phyloP scores from a whole-genome alignment of 2,329 filamentous ascomycete species.

The Phialophora expanda region DNA sequence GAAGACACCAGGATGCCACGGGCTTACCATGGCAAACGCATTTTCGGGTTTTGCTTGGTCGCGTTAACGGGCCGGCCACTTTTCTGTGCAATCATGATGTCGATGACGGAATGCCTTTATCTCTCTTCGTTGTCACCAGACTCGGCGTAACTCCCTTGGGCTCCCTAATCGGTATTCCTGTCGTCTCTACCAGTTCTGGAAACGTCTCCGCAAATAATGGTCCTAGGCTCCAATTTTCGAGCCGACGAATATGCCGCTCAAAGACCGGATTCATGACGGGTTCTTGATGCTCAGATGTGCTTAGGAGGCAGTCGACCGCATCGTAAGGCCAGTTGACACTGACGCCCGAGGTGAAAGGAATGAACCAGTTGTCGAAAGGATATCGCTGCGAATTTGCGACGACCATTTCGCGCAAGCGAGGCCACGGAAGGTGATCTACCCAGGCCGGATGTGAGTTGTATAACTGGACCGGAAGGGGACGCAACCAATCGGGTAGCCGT shows the following conservation, averaged over 20 bases:
- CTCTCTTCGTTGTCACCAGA: background rate
- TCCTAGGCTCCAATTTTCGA: conserved; percentile 83
- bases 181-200: conserved; percentile 59
- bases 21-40: background rate
- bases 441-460: conserved; percentile 74
- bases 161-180: conserved; percentile 40
- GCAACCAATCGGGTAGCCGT: conserved; percentile 73
- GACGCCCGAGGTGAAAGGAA: conserved; percentile 77
- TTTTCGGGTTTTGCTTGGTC: background rate
- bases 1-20: background rate
- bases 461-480: conserved; percentile 70
- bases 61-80: background rate
- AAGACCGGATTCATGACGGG: conserved; percentile 85
- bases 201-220: conserved; percentile 69
- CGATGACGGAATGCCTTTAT: background rate
- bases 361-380: conserved; percentile 80
- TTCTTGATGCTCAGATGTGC: conserved; percentile 60
- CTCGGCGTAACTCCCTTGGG: background rate
- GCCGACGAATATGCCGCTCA: conserved; percentile 74
- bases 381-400: conserved; percentile 61
- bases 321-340: conserved; percentile 86
- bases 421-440: conserved; percentile 83
- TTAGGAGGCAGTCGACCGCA: conserved; percentile 70
- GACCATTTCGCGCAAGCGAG: conserved; percentile 72
- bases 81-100: background rate